phyloP scores from a whole-genome alignment of 129 eudicot species.

The Erigeron canadensis region DNA sequence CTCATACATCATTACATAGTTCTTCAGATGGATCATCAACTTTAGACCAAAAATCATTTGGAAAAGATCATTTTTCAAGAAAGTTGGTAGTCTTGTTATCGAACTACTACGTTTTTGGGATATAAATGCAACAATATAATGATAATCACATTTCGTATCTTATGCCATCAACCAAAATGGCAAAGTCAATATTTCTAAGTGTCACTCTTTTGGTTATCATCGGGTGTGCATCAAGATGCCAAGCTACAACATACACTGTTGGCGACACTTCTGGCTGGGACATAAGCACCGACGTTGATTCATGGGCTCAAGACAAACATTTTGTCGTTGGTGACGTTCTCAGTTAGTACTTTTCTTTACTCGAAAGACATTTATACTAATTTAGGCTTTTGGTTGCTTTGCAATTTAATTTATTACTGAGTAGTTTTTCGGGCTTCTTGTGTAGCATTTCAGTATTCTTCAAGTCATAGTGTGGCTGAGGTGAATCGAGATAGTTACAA shows the following conservation, averaged over 20 bases:
- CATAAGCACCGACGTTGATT: conserved; percentile 64
- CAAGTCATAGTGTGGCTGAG: conserved; percentile 53
- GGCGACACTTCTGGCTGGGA: conserved; percentile 92
- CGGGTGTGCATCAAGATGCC: conserved; percentile 39
- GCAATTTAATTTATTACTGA: not conserved
- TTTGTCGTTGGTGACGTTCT: conserved; percentile 70
- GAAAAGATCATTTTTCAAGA: conserved; percentile 18
- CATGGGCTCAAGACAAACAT: conserved; percentile 66
- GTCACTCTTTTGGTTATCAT: conserved; percentile 24
- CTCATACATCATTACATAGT: not conserved
- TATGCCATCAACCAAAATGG: conserved; percentile 33
- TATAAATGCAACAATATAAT: conserved; percentile 14
- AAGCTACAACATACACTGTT: conserved; percentile 59
- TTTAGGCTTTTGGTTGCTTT: not conserved
- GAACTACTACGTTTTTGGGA: conserved; percentile 6
- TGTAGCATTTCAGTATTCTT: conserved; percentile 66
- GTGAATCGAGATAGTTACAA: conserved; percentile 45
- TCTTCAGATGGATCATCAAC: conserved; percentile 40
- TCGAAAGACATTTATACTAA: not conserved
- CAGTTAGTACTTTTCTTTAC: conserved; percentile 35
- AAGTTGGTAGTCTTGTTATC: conserved; percentile 48
- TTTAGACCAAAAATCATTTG: conserved; percentile 21
- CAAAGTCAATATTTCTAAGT: conserved; percentile 13
- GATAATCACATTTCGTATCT: conserved; percentile 4
- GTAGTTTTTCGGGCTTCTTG: not conserved